Evolutionary conservation across 83 land plant species (phyloP), one percentile per base, ranked within the genome.

Genomic region (Thuja plicata): DNA sequence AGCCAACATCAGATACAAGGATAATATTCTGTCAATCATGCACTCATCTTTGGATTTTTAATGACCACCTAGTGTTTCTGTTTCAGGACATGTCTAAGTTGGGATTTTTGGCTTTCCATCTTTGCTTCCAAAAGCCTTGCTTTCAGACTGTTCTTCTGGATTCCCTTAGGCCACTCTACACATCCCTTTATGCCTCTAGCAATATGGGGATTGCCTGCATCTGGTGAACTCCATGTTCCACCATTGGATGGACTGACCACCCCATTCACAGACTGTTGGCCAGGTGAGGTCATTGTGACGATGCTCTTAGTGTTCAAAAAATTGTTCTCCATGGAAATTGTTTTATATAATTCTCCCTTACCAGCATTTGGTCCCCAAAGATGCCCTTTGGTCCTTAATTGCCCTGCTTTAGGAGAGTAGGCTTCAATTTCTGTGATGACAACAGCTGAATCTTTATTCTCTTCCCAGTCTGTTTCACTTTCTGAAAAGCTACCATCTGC

Each of bases 71-170:
- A 87, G 88, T 70, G 77, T 80, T 50, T 87, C 82, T 87, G 88
- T 9, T 87, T 87, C 32, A 87, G 19, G 43, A 74, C 88, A 16
- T 87, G 88, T 74, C 88, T 40, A 21, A 87, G 80, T 45, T 87
- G 88, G 48, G 54, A 38, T 87, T 87, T 87, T 41, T 90, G 91
- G 77, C 90, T 88, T 89, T 90, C 91, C 32, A 90, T 80, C 19
- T 85, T 88, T 35, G 91, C 87, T 89, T 90, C 91, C 46, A 83
- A 88, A 27, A 91, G 92, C 86, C 90, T 91, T 62, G 92, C 87
- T 34, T 86, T 89, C 85, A 91, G 80, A 66, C 70, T 89, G 66
- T 89, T 84, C 54, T 89, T 89, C 35, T 55, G 87, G 35, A 74
- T 54, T 27, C 54, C 90, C 87, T 83, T 89, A 2, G 92, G 91